Percentiles rank a stretch among this genome's conserved stretches.
These are phyloP conservation scores for Saccharomyces paradoxus DNA, from an alignment of 805 yeast species.

Conservation along the genomic window DNA sequence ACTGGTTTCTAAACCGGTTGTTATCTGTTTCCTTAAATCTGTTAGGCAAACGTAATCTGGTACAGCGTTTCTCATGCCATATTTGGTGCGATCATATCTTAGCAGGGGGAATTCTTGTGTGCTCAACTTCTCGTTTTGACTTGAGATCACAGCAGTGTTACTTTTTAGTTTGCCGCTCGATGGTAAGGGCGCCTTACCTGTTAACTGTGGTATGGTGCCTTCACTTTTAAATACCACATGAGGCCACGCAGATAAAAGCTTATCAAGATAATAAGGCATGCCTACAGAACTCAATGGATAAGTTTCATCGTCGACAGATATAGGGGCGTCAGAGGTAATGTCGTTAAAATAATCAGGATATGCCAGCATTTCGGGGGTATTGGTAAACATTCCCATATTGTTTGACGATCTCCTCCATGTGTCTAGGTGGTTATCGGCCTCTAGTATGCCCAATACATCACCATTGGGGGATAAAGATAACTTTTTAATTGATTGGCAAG, in stretches of 20 bases:
- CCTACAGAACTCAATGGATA: constrained; percentile 69
- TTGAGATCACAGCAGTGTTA: not conserved
- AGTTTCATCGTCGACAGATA: constrained; percentile 35
- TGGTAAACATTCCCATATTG: constrained; percentile 17
- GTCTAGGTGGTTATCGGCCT: constrained; percentile 45
- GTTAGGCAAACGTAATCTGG: constrained; percentile 36
- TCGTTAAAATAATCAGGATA: constrained; percentile 43
- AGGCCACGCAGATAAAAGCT: constrained; percentile 76
- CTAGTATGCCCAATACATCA: constrained; percentile 64
- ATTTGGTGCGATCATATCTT: constrained; percentile 48
- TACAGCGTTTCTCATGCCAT: constrained; percentile 48
- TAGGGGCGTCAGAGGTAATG: constrained; percentile 22
- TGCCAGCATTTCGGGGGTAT: constrained; percentile 39
- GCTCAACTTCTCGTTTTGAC: constrained; percentile 5
- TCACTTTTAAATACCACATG: constrained; percentile 49
- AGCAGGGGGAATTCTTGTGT: constrained; percentile 36
- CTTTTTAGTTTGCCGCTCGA: constrained; percentile 6
- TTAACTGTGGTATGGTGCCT: constrained; percentile 51
- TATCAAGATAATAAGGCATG: constrained; percentile 76
- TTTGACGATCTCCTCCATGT: constrained; percentile 26
- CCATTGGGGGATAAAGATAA: constrained; percentile 48
- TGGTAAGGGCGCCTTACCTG: constrained; percentile 35
- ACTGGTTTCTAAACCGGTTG: constrained; percentile 13
- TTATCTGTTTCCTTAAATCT: constrained; percentile 19
- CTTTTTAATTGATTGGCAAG: constrained; percentile 28